These are phyloP conservation scores for Suhomyces chickasaworum DNA, from an alignment of 1,139 yeast species.

Conservation along the genomic window DNA sequence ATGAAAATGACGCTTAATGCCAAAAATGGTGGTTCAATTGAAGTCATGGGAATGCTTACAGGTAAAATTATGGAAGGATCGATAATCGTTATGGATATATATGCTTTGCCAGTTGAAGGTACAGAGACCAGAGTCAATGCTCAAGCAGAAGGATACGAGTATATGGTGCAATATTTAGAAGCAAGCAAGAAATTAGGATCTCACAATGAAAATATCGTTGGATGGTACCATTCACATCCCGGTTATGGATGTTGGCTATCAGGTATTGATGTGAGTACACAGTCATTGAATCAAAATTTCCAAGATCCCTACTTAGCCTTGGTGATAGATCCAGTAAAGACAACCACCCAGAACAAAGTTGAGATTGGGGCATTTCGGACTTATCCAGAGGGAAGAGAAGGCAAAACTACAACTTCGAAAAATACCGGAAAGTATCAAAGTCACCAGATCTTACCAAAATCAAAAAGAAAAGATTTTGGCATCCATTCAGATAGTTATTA, in stretches of 20 bases:
- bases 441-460: slow-evolving; percentile 38
- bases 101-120: slow-evolving; percentile 90
- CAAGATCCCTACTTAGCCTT: slow-evolving; percentile 92
- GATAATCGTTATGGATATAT: slow-evolving; percentile 78
- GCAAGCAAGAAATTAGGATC: slow-evolving; percentile 53
- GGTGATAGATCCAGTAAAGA: slow-evolving; percentile 82
- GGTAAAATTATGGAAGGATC: slow-evolving; percentile 65
- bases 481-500: slow-evolving; percentile 73
- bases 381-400: slow-evolving; percentile 48
- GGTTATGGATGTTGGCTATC: slow-evolving; percentile 96
- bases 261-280: slow-evolving; percentile 89
- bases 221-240: slow-evolving; percentile 97
- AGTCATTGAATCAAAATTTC: slow-evolving; percentile 76
- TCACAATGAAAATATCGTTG: slow-evolving; percentile 67
- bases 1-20: slow-evolving; percentile 85
- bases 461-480: slow-evolving; percentile 64
- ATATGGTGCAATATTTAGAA: slow-evolving; percentile 82
- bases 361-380: slow-evolving; percentile 95
- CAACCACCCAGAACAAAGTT: slow-evolving; percentile 63
- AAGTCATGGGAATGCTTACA: slow-evolving; percentile 92
- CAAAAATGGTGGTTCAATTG: slow-evolving; percentile 82
- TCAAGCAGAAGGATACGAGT: slow-evolving; percentile 90
- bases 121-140: slow-evolving; percentile 97
- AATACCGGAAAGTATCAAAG: slow-evolving; percentile 7
- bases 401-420: slow-evolving; percentile 6